Evolutionary conservation across 2,329 filamentous ascomycete genomes (phyloP).

Genomic region (Fusarium musae): DNA sequence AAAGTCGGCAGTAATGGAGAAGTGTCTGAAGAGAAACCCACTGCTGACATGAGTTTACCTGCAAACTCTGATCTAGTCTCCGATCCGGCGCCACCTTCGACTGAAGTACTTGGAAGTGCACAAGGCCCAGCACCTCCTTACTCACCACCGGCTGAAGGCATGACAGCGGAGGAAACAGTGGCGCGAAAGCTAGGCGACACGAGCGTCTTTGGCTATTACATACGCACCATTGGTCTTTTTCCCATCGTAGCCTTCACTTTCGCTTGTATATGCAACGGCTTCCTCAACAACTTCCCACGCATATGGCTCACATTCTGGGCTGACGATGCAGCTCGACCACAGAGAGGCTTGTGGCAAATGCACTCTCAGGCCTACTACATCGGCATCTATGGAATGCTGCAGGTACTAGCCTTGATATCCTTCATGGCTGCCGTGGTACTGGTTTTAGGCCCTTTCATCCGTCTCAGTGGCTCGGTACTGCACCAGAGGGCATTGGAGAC

Average conservation of each 20-base stretch:
- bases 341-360: not conserved
- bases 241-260: conserved; percentile 32
- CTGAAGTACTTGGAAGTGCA: too few species aligned
- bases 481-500: conserved; percentile 49
- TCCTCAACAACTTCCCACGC: conserved; percentile 45
- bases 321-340: conserved; percentile 37
- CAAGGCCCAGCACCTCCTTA: rapidly evolving
- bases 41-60: not conserved
- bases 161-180: not conserved
- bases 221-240: not conserved
- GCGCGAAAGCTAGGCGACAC: not conserved
- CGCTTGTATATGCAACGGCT: conserved; percentile 39
- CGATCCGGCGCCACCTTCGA: not conserved
- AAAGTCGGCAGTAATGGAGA: not conserved
- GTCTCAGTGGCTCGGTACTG: conserved; percentile 45
- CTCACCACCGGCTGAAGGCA: not conserved
- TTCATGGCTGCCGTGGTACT: conserved; percentile 22
- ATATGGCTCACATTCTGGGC: conserved; percentile 57
- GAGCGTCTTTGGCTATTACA: not conserved
- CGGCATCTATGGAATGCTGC: conserved; percentile 45
- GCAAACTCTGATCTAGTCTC: not conserved
- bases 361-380: conserved; percentile 44
- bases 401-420: conserved; percentile 23
- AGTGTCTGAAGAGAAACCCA: not conserved
- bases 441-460: conserved; percentile 41